These are phyloP conservation scores for Naganishia liquefaciens DNA, from an alignment of 1,284 basidiomycete genomes.

Conservation along the genomic window DNA sequence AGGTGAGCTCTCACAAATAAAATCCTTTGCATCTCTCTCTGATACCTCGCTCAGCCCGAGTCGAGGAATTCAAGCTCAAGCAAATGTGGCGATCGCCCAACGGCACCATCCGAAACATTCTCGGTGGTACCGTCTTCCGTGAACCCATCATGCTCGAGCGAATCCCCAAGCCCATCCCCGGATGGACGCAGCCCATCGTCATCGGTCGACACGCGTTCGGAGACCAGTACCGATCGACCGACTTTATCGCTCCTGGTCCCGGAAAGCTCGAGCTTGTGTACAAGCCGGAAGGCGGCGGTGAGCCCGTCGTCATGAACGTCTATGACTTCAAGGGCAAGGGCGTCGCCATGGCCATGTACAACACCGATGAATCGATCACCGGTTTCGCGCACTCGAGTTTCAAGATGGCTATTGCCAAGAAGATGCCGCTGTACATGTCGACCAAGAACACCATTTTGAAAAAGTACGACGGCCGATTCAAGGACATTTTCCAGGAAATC, in stretches of 20 bases:
- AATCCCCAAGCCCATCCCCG: slow-evolving; percentile 90
- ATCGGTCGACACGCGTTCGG: slow-evolving; percentile 98
- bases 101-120: slow-evolving; percentile 96
- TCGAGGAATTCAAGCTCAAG: slow-evolving; percentile 87
- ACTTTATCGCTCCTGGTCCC: slow-evolving; percentile 80
- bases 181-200: slow-evolving; percentile 94
- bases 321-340: slow-evolving; percentile 88
- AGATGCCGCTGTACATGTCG: slow-evolving; percentile 94
- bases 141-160: slow-evolving; percentile 92
- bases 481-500: slow-evolving; percentile 96
- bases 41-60: slow-evolving; percentile 38
- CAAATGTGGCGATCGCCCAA: slow-evolving; percentile 97
- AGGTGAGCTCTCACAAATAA: slow-evolving; percentile 54
- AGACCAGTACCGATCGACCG: slow-evolving; percentile 92
- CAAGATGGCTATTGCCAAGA: slow-evolving; percentile 97
- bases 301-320: slow-evolving; percentile 68
- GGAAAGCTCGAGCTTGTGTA: slow-evolving; percentile 88
- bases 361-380: slow-evolving; percentile 90
- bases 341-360: slow-evolving; percentile 92
- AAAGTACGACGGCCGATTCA: slow-evolving; percentile 96
- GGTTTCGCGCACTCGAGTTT: slow-evolving; percentile 97
- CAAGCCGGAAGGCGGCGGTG: slow-evolving; percentile 71
- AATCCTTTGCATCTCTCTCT: background rate
- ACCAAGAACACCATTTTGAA: slow-evolving; percentile 97
- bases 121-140: slow-evolving; percentile 97